Evolutionary conservation across 2,329 filamentous ascomycete species (phyloP).

Genomic region (Ophiognomonia clavigignenti-juglandacearum): DNA sequence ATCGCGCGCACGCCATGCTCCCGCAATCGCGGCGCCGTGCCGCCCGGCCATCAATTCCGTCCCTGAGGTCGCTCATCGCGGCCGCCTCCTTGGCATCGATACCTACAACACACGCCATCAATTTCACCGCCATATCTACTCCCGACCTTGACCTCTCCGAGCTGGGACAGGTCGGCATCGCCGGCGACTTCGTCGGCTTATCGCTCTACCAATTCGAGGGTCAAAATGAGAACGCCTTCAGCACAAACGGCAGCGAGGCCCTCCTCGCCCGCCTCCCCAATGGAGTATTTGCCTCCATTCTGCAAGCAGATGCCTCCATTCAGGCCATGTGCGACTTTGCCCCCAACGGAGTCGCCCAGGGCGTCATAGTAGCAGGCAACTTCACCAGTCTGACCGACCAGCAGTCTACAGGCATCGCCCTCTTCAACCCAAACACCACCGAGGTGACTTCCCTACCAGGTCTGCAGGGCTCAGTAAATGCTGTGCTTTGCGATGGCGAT

Average conservation of each 20-base stretch:
- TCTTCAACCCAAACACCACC: slow-evolving; percentile 71
- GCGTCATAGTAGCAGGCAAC: slow-evolving; percentile 85
- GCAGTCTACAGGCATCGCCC: slow-evolving; percentile 71
- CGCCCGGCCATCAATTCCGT: slow-evolving; percentile 29
- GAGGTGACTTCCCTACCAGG: slow-evolving; percentile 71
- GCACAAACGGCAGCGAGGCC: slow-evolving; percentile 73
- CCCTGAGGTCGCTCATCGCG: slow-evolving; percentile 16
- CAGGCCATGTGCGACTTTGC: slow-evolving; percentile 81
- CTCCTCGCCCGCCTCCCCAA: slow-evolving; percentile 81
- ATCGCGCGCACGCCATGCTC: slow-evolving; percentile 43
- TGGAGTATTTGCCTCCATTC: slow-evolving; percentile 71
- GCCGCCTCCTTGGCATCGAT: slow-evolving; percentile 37
- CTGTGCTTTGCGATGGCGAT: slow-evolving; percentile 75
- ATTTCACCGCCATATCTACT: slow-evolving; percentile 58
- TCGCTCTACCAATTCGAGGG: slow-evolving; percentile 83
- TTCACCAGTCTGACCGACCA: slow-evolving; percentile 84
- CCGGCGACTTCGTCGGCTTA: slow-evolving; percentile 85
- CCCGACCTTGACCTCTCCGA: slow-evolving; percentile 72
- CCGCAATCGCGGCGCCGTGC: slow-evolving; percentile 37
- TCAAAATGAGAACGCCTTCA: slow-evolving; percentile 65
- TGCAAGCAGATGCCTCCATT: slow-evolving; percentile 78
- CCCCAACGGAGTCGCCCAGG: slow-evolving; percentile 60
- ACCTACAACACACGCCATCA: slow-evolving; percentile 40
- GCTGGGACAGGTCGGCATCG: slow-evolving; percentile 78
- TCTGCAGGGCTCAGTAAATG: slow-evolving; percentile 75